Conservation (phyloP, 2,329 filamentous ascomycete genomes). For the Alternaria sp. region DNA sequence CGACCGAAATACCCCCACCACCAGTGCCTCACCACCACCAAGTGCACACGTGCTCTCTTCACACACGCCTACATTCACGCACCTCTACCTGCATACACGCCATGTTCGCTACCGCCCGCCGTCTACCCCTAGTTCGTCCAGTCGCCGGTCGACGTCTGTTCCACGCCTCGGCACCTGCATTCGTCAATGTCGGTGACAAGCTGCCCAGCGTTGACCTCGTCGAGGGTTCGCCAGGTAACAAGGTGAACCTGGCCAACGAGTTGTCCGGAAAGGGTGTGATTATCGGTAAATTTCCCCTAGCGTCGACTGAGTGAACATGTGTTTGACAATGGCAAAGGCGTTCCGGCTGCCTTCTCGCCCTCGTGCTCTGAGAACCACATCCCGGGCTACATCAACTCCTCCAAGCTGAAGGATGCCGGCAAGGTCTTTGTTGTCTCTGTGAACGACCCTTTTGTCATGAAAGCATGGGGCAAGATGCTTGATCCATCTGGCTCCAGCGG, state of each 20-base stretch:
- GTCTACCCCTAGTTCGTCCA: slow-evolving; percentile 31
- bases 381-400: slow-evolving; percentile 83
- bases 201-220: slow-evolving; percentile 80
- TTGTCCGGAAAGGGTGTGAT: slow-evolving; percentile 77
- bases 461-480: slow-evolving; percentile 81
- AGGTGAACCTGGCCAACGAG: slow-evolving; percentile 84
- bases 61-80: slow-evolving; percentile 1
- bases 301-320: slow-evolving; percentile 6
- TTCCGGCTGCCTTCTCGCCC: slow-evolving; percentile 58
- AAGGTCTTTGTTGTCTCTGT: slow-evolving; percentile 89
- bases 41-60: slow-evolving; percentile 1
- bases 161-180: slow-evolving; percentile 66
- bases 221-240: slow-evolving; percentile 88
- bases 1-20: not conserved
- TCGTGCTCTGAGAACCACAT: slow-evolving; percentile 74
- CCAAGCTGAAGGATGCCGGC: slow-evolving; percentile 78
- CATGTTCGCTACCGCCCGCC: slow-evolving; percentile 39
- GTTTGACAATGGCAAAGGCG: slow-evolving; percentile 30
- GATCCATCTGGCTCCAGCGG: slow-evolving; percentile 77
- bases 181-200: slow-evolving; percentile 78
- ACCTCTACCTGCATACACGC: slow-evolving; percentile 14
- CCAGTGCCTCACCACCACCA: slow-evolving; percentile 11
- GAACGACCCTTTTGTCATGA: slow-evolving; percentile 95
- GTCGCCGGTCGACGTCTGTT: slow-evolving; percentile 54
- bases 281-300: slow-evolving; percentile 54